These are phyloP conservation scores for Microcyclospora tardicrescens DNA, from an alignment of 2,329 filamentous ascomycete genomes.

Conservation along the genomic window DNA sequence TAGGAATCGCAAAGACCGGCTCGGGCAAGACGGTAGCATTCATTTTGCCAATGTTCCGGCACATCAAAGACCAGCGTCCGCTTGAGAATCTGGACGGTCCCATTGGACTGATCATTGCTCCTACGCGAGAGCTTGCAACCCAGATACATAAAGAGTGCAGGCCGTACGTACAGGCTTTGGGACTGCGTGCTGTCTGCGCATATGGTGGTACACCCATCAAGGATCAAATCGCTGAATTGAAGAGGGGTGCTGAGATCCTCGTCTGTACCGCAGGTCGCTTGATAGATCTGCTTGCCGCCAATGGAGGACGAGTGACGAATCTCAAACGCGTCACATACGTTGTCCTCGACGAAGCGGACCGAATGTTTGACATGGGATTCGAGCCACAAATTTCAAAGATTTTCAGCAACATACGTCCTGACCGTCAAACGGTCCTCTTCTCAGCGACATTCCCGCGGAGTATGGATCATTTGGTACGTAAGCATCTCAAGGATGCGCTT, in stretches of 20 bases:
- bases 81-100: slow-evolving; percentile 77
- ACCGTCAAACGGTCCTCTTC: slow-evolving; percentile 88
- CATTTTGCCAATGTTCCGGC: slow-evolving; percentile 89
- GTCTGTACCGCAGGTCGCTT: slow-evolving; percentile 91
- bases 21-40: slow-evolving; percentile 97
- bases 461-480: slow-evolving; percentile 81
- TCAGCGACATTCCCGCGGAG: slow-evolving; percentile 92
- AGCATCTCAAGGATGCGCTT: slow-evolving; percentile 70
- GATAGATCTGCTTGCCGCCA: slow-evolving; percentile 88
- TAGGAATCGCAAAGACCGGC: slow-evolving; percentile 93
- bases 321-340: slow-evolving; percentile 81
- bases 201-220: slow-evolving; percentile 94
- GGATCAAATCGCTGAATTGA: slow-evolving; percentile 92
- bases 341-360: slow-evolving; percentile 91
- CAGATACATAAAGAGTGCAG: slow-evolving; percentile 94
- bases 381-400: slow-evolving; percentile 98
- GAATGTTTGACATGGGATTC: slow-evolving; percentile 99
- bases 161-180: slow-evolving; percentile 78
- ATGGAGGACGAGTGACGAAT: slow-evolving; percentile 88
- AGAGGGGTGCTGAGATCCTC: slow-evolving; percentile 87
- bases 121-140: slow-evolving; percentile 81
- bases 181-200: slow-evolving; percentile 75
- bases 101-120: slow-evolving; percentile 79
- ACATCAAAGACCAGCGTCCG: slow-evolving; percentile 85
- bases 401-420: slow-evolving; percentile 77